Evolutionary conservation across 805 yeast species (phyloP).

Genomic region (Cephaloascus fragrans): DNA sequence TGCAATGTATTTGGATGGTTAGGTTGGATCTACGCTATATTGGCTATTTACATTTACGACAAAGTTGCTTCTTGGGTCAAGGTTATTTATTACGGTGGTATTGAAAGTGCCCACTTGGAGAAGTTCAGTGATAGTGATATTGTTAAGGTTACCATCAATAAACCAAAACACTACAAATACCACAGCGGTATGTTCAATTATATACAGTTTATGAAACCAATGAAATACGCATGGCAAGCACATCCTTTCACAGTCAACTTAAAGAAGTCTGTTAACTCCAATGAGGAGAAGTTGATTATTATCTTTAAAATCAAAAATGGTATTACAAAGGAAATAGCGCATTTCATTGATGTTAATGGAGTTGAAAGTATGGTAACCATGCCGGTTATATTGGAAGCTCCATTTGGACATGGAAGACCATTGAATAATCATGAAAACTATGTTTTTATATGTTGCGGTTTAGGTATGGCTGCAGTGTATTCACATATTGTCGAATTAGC

Average conservation of each 20-base stretch:
- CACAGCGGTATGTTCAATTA: not conserved
- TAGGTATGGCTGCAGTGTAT: constrained; percentile 10
- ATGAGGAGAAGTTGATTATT: not conserved
- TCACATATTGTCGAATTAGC: constrained; percentile 5
- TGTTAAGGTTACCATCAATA: constrained; percentile 8
- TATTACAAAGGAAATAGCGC: constrained; percentile 3
- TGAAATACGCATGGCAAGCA: constrained; percentile 2
- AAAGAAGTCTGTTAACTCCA: not conserved
- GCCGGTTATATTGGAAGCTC: constrained; percentile 2
- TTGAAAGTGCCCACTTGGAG: constrained; percentile 7
- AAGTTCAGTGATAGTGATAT: constrained; percentile 5
- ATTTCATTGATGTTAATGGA: constrained; percentile 1
- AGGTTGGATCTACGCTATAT: constrained; percentile 3
- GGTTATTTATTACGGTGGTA: constrained; percentile 9
- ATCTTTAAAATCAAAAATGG: constrained; percentile 3
- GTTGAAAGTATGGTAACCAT: not conserved
- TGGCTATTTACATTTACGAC: constrained; percentile 2
- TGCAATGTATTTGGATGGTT: constrained; percentile 2
- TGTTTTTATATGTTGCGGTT: constrained; percentile 12
- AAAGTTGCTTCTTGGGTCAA: constrained; percentile 1
- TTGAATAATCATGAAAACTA: constrained; percentile 3
- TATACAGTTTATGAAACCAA: constrained; percentile 1
- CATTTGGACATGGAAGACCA: constrained; percentile 1
- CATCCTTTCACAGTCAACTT: constrained; percentile 2
- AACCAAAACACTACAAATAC: constrained; percentile 8